Evolutionary conservation across 805 yeast genomes (phyloP), one percentile per base, ranked within the genome.

Genomic region (Barnettozyma salicaria): DNA sequence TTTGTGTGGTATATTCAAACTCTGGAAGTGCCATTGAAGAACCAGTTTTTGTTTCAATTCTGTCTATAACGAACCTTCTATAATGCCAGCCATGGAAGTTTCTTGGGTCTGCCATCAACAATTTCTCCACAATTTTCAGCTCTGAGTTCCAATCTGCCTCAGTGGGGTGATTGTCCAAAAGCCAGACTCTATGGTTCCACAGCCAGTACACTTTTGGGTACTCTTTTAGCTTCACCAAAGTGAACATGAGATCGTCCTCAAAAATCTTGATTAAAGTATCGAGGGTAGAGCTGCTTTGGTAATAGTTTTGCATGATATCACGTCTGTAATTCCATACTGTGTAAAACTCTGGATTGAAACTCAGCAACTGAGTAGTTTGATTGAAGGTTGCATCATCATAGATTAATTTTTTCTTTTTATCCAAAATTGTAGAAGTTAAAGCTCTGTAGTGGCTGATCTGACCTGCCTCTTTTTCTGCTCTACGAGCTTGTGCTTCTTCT

Each of bases 21-120:
- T 90, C 97, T 5, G 60, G 44, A 25, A 52, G 37, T n/a, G 63
- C 60, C 45, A 58, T 53, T 34, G 55, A 64, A 14, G 45, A 33
- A 1, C 53, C 56, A 0, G 55, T 47, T 8, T 45, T 23, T 7
- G 35, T 26, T 24, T 60, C 65, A 27, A 63, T 48, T 19, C 52
- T 60, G 4, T 54, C 52, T 5, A 85, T 74, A 6, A 92, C 76
- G 38, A 74, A 73, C 40, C 97, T 68, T 52, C 98, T 67, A 57
- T 92, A 92, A 33, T 84, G 87, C 98, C 98, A 90, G 2, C 95
- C 97, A 57, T 89, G 97, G 59, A 71, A 92, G 56, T 92, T 92
- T 49, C 98, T 72, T 13, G 83, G 68, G 54, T 92, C 98, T 34
- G 72, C 58, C 19, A 70, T 68, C 36, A 90, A 66, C 49, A 92